These are phyloP conservation scores for Trypanosoma boissoni DNA, from an alignment of 208 protist genomes.

Conservation along the genomic window DNA sequence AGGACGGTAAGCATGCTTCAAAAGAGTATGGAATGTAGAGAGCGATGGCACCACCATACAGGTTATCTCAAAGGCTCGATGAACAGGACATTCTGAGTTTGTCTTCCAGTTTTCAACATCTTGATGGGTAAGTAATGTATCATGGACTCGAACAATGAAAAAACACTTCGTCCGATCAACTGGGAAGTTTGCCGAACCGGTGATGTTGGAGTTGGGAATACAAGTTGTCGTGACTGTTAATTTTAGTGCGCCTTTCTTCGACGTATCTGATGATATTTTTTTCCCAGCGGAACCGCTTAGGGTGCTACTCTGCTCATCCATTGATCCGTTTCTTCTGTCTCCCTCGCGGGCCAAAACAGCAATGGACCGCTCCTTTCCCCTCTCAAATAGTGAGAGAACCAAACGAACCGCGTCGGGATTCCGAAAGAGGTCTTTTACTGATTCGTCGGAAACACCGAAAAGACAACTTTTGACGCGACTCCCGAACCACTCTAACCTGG, in stretches of 20 bases:
- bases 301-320: conserved; percentile 10
- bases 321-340: too few species aligned
- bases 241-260: conserved; percentile 23
- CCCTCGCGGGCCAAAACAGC: conserved; percentile 58
- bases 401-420: conserved; percentile 31
- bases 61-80: conserved; percentile 76
- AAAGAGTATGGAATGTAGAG: conserved; percentile 66
- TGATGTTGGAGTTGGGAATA: conserved; percentile 83
- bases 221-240: conserved; percentile 54
- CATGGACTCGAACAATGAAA: conserved; percentile 70
- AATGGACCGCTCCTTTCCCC: conserved; percentile 46
- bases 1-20: conserved; percentile 78
- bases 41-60: conserved; percentile 81
- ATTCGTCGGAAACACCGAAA: conserved; percentile 52
- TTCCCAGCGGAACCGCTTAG: not conserved
- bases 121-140: conserved; percentile 55
- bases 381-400: conserved; percentile 61
- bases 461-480: conserved; percentile 51
- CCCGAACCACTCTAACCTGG: conserved; percentile 72
- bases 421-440: conserved; percentile 50
- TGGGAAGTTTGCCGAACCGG: conserved; percentile 67
- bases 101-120: conserved; percentile 56
- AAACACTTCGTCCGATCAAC: conserved; percentile 79
- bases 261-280: not conserved
- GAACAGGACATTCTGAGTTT: conserved; percentile 52